Evolutionary conservation across 805 yeast genomes (phyloP), one percentile per base, ranked within the genome.

Genomic region (Ogataea thermomethanolica): DNA sequence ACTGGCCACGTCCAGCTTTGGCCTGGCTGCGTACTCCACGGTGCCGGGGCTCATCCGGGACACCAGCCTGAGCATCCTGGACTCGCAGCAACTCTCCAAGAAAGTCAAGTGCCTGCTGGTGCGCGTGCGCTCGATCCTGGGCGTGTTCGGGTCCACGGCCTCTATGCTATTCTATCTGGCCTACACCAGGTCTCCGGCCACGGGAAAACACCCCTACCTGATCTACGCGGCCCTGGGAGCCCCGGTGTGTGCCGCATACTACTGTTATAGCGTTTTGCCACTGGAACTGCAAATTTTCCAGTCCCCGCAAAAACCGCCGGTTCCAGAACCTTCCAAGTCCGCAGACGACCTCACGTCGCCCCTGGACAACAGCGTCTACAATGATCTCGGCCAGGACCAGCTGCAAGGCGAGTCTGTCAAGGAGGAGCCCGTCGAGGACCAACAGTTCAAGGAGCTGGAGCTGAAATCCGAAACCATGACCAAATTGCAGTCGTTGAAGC

Each of bases 201-300:
- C 65, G 26, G 79, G 72, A 41, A 76, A 76, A 59, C 95, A 84
- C 61, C 93, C 93, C 14, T 84, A 84, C 57, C 70, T 84, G 54
- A 54, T 84, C 10, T 84, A 84, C 57, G 69, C 83, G 34, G 70
- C 81, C n/a, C 35, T 75, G 7, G 75, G 78, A n/a, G 70, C 71
- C 24, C 76, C 79, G 8, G 31, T 67, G 26, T 66, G 78, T 8
- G 44, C 64, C n/a, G 55, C 54, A 3, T 53, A 47, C 30, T 58
- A 64, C 40, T 48, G 52, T 27, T 58, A 47, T 38, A 49, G 44
- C 22, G 55, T 51, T 21, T 55, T 53, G 35, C 50, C 53, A 20
- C 25, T 41, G 28, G 70, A 66, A 46, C 42, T 50, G 31, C 51
- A 51, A 17, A 41, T 64, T 22, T 43, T 64, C 37, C 20, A 28